Conservation (phyloP, 2,329 filamentous ascomycete genomes). For the Colletotrichum australisinense region DNA sequence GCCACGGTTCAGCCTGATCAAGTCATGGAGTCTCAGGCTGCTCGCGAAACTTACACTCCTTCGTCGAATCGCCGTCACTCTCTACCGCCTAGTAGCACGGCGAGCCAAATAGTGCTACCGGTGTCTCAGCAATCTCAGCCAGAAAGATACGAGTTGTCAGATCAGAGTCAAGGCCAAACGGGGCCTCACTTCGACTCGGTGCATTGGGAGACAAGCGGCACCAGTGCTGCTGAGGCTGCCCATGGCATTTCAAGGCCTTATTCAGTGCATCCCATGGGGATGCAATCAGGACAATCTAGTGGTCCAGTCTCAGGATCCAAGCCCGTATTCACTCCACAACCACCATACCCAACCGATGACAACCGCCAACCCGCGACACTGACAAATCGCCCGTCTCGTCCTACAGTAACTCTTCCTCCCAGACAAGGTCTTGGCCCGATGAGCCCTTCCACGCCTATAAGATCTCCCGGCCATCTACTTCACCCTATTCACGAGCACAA, state of each 20-base stretch:
- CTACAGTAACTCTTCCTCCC: neutral
- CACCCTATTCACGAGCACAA: slow-evolving; percentile 35
- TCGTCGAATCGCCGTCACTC: slow-evolving; percentile 21
- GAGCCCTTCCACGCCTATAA: slow-evolving; percentile 14
- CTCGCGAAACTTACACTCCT: neutral
- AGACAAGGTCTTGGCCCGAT: neutral
- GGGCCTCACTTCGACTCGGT: neutral
- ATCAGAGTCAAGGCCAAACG: neutral
- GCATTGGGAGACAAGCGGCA: neutral
- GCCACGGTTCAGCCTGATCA: neutral
- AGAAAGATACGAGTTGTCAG: neutral
- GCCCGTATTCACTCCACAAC: neutral
- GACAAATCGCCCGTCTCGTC: slow-evolving; percentile 18
- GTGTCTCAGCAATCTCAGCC: neutral
- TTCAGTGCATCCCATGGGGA: neutral
- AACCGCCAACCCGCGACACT: neutral
- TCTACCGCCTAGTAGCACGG: slow-evolving; percentile 5
- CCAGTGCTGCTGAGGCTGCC: neutral
- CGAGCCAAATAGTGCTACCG: neutral
- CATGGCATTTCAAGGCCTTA: neutral
- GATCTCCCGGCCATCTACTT: slow-evolving; percentile 30
- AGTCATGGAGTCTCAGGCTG: neutral
- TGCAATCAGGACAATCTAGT: neutral
- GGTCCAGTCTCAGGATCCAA: neutral
- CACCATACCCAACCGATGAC: neutral